These are phyloP conservation scores for Rhizopogon vinicolor DNA, from an alignment of 768 basidiomycete species.

Conservation along the genomic window DNA sequence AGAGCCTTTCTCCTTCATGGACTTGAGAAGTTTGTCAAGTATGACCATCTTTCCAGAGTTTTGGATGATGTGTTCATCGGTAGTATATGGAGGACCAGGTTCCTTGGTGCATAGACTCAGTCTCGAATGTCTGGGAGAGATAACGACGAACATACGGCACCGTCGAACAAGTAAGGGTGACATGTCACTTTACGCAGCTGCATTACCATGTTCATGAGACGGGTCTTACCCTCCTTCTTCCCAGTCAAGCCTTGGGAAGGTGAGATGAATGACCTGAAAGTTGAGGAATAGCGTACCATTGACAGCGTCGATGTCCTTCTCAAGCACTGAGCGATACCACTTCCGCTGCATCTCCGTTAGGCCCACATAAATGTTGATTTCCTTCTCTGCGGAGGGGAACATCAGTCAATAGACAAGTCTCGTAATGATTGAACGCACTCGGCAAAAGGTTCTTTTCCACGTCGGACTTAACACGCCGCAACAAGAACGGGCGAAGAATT, in stretches of 20 bases:
- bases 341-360: constrained; percentile 97
- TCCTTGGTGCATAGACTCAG: constrained; percentile 43
- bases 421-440: constrained; percentile 36
- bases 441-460: constrained; percentile 95
- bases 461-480: constrained; percentile 92
- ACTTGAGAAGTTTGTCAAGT: constrained; percentile 84
- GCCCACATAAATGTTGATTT: constrained; percentile 97
- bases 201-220: constrained; percentile 99
- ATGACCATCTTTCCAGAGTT: constrained; percentile 98
- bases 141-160: constrained; percentile 54
- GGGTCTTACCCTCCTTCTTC: constrained; percentile 98
- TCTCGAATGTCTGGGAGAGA: background rate
- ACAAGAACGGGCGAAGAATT: constrained; percentile 90
- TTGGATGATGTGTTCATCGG: constrained; percentile 92
- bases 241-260: constrained; percentile 66
- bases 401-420: background rate
- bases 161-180: constrained; percentile 90
- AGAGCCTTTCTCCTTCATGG: constrained; percentile 91
- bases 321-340: constrained; percentile 94
- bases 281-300: constrained; percentile 53
- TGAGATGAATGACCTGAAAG: background rate
- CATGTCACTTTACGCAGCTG: constrained; percentile 90
- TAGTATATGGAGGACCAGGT: constrained; percentile 97
- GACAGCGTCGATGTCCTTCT: constrained; percentile 98
- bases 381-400: constrained; percentile 63